Evolutionary conservation across 345 rosid species (phyloP).

Genomic region (Citrus medica): DNA sequence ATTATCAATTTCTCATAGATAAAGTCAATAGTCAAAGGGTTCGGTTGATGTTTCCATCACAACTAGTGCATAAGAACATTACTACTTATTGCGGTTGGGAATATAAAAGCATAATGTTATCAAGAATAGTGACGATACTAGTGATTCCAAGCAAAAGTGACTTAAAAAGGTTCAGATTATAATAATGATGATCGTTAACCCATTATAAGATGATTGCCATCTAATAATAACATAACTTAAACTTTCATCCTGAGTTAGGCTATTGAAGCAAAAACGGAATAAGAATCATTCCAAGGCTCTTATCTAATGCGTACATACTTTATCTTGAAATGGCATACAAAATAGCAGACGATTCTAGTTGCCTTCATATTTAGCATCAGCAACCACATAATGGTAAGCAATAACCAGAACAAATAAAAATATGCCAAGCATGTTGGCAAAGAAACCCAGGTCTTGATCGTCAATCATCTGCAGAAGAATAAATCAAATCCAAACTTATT

Average conservation of each 20-base stretch:
- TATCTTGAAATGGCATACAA: not conserved
- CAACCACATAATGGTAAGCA: conserved; percentile 81
- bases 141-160: not conserved
- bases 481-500: not conserved
- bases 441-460: conserved; percentile 73
- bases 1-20: not conserved
- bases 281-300: not conserved
- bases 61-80: not conserved
- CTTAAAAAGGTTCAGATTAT: not conserved
- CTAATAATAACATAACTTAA: not conserved
- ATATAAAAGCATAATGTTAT: not conserved
- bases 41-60: not conserved
- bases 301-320: not conserved
- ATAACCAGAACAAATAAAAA: conserved; percentile 71
- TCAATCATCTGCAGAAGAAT: conserved; percentile 72
- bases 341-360: conserved; percentile 26
- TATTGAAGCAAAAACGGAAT: not conserved
- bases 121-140: not conserved
- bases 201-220: not conserved
- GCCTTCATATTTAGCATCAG: conserved; percentile 81
- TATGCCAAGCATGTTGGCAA: conserved; percentile 75
- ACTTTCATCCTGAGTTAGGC: not conserved
- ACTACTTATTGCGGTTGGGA: not conserved
- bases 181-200: not conserved
- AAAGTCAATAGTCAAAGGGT: not conserved